Conservation (phyloP, 1,284 basidiomycete genomes). For the Ganoderma resinaceum region DNA sequence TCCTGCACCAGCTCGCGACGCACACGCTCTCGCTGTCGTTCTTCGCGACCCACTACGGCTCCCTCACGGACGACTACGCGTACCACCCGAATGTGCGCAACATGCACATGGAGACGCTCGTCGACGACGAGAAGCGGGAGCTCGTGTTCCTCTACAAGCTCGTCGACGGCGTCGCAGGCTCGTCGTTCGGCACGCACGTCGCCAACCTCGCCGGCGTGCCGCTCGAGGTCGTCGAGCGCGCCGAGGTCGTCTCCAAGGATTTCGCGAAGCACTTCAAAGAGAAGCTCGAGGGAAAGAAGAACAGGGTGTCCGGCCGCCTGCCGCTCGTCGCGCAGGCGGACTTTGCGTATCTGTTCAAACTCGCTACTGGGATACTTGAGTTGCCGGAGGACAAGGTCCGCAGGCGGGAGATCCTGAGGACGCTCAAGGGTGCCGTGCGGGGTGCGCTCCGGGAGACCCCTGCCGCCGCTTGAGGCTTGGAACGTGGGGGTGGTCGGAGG, state of each 20-base stretch:
- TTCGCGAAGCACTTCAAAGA: constrained; percentile 89
- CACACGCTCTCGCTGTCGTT: constrained; percentile 87
- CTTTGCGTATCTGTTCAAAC: constrained; percentile 76
- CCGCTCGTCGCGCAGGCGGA: constrained; percentile 87
- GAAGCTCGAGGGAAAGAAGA: constrained; percentile 71
- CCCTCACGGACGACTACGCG: constrained; percentile 85
- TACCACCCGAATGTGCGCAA: constrained; percentile 94
- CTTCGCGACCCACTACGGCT: constrained; percentile 90
- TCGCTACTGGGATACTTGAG: constrained; percentile 58
- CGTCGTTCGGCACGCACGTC: constrained; percentile 93
- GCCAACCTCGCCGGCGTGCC: constrained; percentile 89
- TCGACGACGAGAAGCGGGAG: constrained; percentile 90
- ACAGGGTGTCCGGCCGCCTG: constrained; percentile 61
- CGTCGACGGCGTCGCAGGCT: constrained; percentile 86
- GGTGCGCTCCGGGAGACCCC: constrained; percentile 30
- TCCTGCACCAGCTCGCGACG: constrained; percentile 90
- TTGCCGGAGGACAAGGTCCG: constrained; percentile 61
- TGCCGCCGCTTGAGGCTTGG: constrained; percentile 11
- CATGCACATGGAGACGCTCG: constrained; percentile 94
- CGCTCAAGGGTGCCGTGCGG: constrained; percentile 58
- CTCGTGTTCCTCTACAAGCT: constrained; percentile 95
- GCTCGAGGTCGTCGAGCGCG: constrained; percentile 81
- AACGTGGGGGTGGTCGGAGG: neutral
- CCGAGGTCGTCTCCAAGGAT: constrained; percentile 85
- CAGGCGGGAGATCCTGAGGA: constrained; percentile 57